Base-by-base conservation (phyloP, 1,284 basidiomycete genomes). In the Heliocybe sulcata region DNA sequence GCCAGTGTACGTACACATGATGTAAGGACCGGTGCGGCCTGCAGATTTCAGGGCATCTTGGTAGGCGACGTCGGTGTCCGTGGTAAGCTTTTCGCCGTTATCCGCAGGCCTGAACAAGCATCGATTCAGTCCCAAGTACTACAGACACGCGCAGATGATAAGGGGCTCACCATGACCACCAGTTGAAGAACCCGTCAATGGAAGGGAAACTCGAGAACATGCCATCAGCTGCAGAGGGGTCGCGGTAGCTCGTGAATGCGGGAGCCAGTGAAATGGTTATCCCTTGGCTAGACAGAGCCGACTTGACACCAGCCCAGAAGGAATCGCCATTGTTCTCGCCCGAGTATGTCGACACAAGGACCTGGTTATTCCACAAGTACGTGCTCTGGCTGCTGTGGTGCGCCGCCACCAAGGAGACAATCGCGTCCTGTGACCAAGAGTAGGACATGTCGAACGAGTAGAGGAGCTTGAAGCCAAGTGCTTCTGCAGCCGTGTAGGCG, bases 171-270 rank as follows among this genome's bases (percentile, higher is more conserved):
- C 68, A 70, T 11, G 68, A 68, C 69, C 69, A 71, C 69, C 69
- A 71, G 50, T 71, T 70, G 56, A 70, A 67, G 58, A 70, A 71
- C 9, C 69, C 69, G 54, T 70, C 67, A 25, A 70, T 65, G 22
- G 64, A 64, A 8, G 69, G 56, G 54, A 67, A 71, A 14, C 33
- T 63, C n/a, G 56, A 60, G n/a, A 68, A 51, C 26, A 70, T 45
- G 35, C 54, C 45, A 35, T 56, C 55, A 6, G 68, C 65, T 2
- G 55, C 53, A n/a, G 52, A 49, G 1, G 66, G 67, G 42, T 69
- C 67, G 33, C 67, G 58, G 54, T 63, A 70, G 29, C 54, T 62
- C 22, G 63, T 68, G 55, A 70, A 69, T 2, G 67, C 69, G 1
- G 69, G 69, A 2, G 69, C 67, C 31, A 70, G 56, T 11, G 59